phyloP scores from a whole-genome alignment of 129 eudicot genomes.

The Erigeron canadensis region DNA sequence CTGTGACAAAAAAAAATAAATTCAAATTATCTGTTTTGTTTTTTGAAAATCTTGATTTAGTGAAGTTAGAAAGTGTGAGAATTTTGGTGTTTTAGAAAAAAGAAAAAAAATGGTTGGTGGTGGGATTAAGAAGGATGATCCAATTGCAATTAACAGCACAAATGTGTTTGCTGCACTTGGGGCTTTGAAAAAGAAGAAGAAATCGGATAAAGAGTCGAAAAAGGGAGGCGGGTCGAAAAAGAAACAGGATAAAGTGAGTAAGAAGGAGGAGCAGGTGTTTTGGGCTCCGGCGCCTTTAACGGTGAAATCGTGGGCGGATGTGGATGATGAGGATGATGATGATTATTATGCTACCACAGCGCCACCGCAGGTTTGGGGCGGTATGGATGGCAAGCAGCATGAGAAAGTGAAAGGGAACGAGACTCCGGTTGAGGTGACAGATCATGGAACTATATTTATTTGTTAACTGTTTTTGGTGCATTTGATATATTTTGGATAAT shows the following conservation, averaged over 20 bases:
- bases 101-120: conserved; percentile 76
- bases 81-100: conserved; percentile 18
- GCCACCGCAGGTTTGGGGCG: conserved; percentile 68
- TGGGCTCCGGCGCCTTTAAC: conserved; percentile 81
- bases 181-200: conserved; percentile 77
- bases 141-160: conserved; percentile 58
- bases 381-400: conserved; percentile 34
- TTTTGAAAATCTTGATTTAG: background rate
- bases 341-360: conserved; percentile 81
- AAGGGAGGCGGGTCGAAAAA: conserved; percentile 41
- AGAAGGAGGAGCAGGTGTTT: conserved; percentile 55
- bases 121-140: conserved; percentile 67
- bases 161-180: conserved; percentile 89
- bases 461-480: conserved; percentile 3
- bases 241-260: conserved; percentile 38
- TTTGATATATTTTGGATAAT: conserved; percentile 9
- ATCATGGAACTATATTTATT: background rate
- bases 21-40: background rate
- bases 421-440: conserved; percentile 41
- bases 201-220: conserved; percentile 58
- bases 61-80: conserved; percentile 21
- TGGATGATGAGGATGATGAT: conserved; percentile 93
- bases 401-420: conserved; percentile 42
- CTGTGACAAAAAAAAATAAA: background rate
- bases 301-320: conserved; percentile 88